Percentiles rank a stretch among this genome's conserved stretches.
Evolutionary conservation across 192 early-diverging fungal genomes (phyloP).

Genomic region (Cetraspora pellucida): DNA sequence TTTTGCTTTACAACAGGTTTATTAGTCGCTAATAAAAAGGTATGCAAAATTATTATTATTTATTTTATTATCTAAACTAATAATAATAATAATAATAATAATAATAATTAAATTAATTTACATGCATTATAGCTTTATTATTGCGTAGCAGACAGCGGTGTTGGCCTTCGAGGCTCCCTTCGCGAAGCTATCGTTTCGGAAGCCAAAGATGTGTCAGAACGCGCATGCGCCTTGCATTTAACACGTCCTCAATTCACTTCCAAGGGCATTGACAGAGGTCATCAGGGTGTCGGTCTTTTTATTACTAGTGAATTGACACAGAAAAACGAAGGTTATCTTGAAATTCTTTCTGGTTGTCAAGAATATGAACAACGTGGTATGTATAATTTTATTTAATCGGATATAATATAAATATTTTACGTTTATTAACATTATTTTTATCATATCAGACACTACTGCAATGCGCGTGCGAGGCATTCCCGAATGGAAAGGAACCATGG

Average conservation of each 20-base stretch:
- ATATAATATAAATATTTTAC: neutral
- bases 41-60: neutral
- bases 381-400: neutral
- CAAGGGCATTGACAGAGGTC: constrained; percentile 29
- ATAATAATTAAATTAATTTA: neutral
- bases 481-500: constrained; percentile 35
- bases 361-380: constrained; percentile 33
- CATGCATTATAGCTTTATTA: constrained; percentile 12
- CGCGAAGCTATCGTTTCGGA: constrained; percentile 25
- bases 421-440: neutral
- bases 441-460: constrained; percentile 14
- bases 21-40: constrained; percentile 19
- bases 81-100: neutral
- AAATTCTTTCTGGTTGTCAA: constrained; percentile 32
- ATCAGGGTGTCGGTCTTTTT: constrained; percentile 35
- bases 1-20: constrained; percentile 32
- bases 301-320: constrained; percentile 31
- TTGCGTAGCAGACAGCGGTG: constrained; percentile 26
- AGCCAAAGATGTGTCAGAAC: constrained; percentile 8
- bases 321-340: constrained; percentile 29
- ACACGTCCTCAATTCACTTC: constrained; percentile 27
- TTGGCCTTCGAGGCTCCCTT: constrained; percentile 29
- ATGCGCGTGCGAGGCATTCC: constrained; percentile 20
- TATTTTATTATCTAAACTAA: neutral
- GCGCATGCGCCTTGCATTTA: constrained; percentile 28